A percentile compares a stretch with the other conserved stretches of the same genome.
Evolutionary conservation across 306 rosid species (phyloP).

Genomic region (Urtica urens): DNA sequence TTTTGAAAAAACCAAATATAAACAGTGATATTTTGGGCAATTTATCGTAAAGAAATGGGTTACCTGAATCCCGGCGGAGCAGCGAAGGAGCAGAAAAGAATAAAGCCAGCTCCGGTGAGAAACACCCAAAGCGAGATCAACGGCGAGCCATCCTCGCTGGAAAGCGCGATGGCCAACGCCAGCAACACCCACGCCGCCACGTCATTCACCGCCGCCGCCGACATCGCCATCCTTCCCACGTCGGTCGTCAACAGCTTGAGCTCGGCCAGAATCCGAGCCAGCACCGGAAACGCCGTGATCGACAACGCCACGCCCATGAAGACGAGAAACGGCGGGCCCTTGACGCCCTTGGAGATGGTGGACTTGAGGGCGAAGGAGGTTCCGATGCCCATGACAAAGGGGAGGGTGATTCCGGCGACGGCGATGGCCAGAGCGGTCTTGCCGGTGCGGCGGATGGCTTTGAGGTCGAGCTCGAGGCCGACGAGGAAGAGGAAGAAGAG

Average conservation of each 20-base stretch:
- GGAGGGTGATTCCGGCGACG: slow-evolving; percentile 45
- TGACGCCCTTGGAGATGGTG: slow-evolving; percentile 42
- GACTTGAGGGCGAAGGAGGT: slow-evolving; percentile 35
- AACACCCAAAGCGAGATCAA: slow-evolving; percentile 74
- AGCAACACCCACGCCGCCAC: slow-evolving; percentile 90
- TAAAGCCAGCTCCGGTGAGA: slow-evolving; percentile 47
- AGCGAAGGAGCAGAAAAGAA: slow-evolving; percentile 25
- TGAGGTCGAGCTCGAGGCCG: slow-evolving; percentile 49
- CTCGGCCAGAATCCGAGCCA: slow-evolving; percentile 87
- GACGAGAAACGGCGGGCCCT: slow-evolving; percentile 40
- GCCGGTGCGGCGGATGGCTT: slow-evolving; percentile 43
- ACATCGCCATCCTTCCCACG: slow-evolving; percentile 76
- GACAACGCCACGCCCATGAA: slow-evolving; percentile 73
- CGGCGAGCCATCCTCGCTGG: slow-evolving; percentile 54
- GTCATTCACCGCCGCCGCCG: slow-evolving; percentile 92
- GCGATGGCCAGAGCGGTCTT: slow-evolving; percentile 48
- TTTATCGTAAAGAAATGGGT: too few species aligned
- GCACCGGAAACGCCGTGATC: slow-evolving; percentile 77
- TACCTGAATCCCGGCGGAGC: slow-evolving; percentile 51
- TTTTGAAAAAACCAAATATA: too few species aligned
- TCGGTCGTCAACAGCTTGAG: slow-evolving; percentile 77
- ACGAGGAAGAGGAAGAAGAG: slow-evolving; percentile 52
- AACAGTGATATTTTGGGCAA: too few species aligned
- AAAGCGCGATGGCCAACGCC: slow-evolving; percentile 81
- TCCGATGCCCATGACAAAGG: slow-evolving; percentile 57